Evolutionary conservation across 78 protist genomes (phyloP).

Genomic region (Polysphondylium violaceum): DNA sequence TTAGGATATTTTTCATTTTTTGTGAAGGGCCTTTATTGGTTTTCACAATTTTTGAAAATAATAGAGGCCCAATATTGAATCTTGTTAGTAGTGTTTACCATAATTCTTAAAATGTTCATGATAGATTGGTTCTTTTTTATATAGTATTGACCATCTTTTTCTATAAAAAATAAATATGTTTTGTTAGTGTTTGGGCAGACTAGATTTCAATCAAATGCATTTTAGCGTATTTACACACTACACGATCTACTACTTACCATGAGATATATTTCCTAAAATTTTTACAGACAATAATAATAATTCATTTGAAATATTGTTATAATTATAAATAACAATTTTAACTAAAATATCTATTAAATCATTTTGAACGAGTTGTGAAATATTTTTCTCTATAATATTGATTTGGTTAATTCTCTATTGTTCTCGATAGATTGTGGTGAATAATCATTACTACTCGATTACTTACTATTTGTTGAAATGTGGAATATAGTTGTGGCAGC

Average conservation of each 20-base stretch:
- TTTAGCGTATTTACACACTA: not conserved
- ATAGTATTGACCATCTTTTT: constrained; percentile 27
- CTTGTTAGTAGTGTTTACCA: constrained; percentile 57
- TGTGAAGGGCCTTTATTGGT: too few relatives aligned
- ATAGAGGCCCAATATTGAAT: constrained; percentile 19
- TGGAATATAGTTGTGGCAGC: constrained; percentile 39
- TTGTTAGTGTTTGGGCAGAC: not conserved
- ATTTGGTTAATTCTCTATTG: too few relatives aligned
- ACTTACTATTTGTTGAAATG: constrained; percentile 48
- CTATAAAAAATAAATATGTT: constrained; percentile 2
- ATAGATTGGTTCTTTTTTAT: constrained; percentile 66
- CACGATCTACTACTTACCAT: constrained; percentile 10
- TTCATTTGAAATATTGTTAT: constrained; percentile 44
- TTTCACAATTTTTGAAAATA: constrained; percentile 66
- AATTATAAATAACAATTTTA: constrained; percentile 53
- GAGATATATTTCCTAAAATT: constrained; percentile 50
- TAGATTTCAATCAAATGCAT: not conserved
- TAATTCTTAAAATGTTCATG: constrained; percentile 62
- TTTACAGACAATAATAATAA: constrained; percentile 38
- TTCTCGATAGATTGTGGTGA: too few relatives aligned
- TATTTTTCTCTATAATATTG: constrained; percentile 23
- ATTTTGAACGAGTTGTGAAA: constrained; percentile 29
- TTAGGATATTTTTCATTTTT: too few relatives aligned
- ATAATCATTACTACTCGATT: too few relatives aligned
- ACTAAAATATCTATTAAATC: constrained; percentile 46